Evolutionary conservation across 192 early-diverging fungal genomes (phyloP), one percentile per base, ranked within the genome.

Genomic region (Chytriomyces confervae): DNA sequence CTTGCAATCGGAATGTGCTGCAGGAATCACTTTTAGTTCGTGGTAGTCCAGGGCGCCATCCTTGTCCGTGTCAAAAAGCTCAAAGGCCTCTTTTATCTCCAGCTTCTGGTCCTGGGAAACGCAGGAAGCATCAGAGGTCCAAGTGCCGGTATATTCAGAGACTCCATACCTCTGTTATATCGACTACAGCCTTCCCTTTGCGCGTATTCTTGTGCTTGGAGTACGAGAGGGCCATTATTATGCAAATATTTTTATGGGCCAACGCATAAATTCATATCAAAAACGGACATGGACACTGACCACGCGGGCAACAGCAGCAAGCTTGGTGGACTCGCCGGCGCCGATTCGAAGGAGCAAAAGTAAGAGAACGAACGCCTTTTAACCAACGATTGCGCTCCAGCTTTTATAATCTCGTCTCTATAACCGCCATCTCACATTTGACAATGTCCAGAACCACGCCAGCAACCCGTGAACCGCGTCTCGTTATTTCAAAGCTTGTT

Each of bases 41-140:
- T 93, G 94, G 76, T 91, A 93, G 84, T 94, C 93, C 3, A 95
- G 79, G 18, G 84, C 79, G 36, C 84, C 83, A 76, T 95, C 93
- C 89, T 78, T 89, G 81, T 97, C 93, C 86, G 96, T 97, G 88
- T 98, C 97, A 80, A 98, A 98, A 45, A 97, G 91, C 80, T 94
- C 94, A 91, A 98, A 98, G 16, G 96, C 96, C 84, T 98, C 96
- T 75, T 91, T 91, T 70, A 98, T 95, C 85, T 98, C 96, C 77
- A 90, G 93, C 84, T 96, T 87, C 78, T 92, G 91, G 66, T 95
- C 93, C 6, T 93, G 91, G 66, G 85, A 90, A 10, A 93, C 75
- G 61, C 2, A 36, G 1, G 36, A 36, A 36, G 36, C 36, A 36
- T 36, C 36, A 36, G 36, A 36, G 36, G 36, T 36, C 36, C 36